Conservation (phyloP, 192 early-diverging fungal species). For the Coemansia pectinata region DNA sequence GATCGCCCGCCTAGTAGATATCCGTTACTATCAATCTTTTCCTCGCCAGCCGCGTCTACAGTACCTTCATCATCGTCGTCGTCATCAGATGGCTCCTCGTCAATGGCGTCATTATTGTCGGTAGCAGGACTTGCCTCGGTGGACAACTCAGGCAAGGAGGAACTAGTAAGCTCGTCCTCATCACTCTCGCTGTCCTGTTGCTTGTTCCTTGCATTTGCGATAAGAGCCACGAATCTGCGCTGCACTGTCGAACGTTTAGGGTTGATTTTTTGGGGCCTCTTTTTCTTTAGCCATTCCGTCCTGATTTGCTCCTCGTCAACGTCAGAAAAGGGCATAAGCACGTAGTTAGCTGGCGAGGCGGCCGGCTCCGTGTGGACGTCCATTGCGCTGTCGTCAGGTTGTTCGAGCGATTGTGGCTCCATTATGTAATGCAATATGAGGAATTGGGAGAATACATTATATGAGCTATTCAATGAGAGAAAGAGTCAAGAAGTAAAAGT, state of each 20-base stretch:
- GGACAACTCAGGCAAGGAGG: neutral
- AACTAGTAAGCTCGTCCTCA: neutral
- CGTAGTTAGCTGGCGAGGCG: neutral
- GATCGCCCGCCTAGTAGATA: neutral
- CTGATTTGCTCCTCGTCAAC: neutral
- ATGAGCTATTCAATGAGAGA: neutral
- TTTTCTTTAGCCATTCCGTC: neutral
- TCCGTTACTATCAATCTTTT: neutral
- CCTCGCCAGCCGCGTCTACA: neutral
- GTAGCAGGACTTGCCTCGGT: neutral
- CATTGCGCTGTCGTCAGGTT: neutral
- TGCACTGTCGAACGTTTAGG: neutral
- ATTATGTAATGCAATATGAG: neutral
- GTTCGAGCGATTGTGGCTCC: neutral
- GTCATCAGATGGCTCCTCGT: neutral
- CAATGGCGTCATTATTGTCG: neutral
- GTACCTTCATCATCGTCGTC: neutral
- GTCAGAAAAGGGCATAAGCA: neutral
- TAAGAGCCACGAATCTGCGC: neutral
- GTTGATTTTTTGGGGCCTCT: neutral
- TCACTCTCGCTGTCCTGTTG: neutral
- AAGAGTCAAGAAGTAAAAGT: neutral
- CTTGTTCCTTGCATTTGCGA: neutral
- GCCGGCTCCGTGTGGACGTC: neutral
- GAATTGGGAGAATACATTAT: neutral